phyloP scores from a whole-genome alignment of 2,329 filamentous ascomycete genomes.

The Colletotrichum siamense region DNA sequence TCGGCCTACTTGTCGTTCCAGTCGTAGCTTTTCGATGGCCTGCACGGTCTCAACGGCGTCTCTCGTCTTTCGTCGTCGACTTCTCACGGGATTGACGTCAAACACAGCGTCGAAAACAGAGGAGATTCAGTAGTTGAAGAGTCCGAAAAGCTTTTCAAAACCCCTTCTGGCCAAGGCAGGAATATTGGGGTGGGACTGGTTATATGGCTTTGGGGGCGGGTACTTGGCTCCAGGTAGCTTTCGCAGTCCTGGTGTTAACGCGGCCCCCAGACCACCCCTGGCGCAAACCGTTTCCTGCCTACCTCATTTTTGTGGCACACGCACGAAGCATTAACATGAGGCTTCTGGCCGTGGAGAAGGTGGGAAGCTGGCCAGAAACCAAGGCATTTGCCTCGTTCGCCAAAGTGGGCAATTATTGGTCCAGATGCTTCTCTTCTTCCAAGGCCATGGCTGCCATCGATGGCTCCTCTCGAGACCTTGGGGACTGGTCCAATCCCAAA shows the following conservation, averaged over 20 bases:
- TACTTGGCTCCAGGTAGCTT: slow-evolving; percentile 11
- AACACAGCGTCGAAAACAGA: neutral
- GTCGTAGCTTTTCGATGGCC: neutral
- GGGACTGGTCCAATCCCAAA: neutral
- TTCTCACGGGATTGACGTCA: neutral
- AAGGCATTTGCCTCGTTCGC: slow-evolving; percentile 5
- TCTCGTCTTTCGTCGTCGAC: neutral
- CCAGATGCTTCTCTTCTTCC: slow-evolving; percentile 3
- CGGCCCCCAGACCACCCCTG: neutral
- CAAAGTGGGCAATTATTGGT: slow-evolving; percentile 14
- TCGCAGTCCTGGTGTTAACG: neutral
- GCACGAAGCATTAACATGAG: slow-evolving; percentile 7
- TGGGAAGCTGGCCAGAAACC: slow-evolving; percentile 2
- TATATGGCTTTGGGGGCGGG: neutral
- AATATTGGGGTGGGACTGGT: slow-evolving; percentile 11
- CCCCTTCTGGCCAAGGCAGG: neutral
- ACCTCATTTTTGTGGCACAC: neutral
- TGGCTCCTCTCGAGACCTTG: neutral
- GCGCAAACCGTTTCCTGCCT: neutral
- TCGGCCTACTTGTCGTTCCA: neutral
- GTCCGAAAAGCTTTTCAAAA: slow-evolving; percentile 9
- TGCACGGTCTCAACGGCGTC: neutral
- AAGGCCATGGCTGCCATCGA: slow-evolving; percentile 2
- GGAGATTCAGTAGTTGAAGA: neutral
- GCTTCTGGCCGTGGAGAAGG: neutral